Percentiles rank a stretch among this genome's conserved stretches.
Conservation (phyloP, 495 filamentous ascomycete genomes). For the Aspergillus taichungensis region DNA sequence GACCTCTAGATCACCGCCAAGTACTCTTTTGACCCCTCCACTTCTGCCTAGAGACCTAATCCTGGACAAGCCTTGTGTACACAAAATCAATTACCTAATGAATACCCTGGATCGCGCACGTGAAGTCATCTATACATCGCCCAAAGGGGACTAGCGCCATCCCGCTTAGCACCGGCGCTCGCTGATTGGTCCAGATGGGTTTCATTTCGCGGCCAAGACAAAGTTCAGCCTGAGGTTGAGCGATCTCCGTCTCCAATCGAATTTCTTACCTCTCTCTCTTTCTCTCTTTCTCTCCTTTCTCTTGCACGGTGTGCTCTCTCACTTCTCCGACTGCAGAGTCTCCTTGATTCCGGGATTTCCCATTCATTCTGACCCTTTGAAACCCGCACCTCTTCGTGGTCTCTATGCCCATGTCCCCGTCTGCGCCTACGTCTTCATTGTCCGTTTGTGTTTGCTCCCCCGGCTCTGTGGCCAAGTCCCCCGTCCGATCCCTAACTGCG, state of each 20-base stretch:
- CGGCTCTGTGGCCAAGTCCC: slow-evolving; percentile 20
- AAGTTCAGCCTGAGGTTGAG: not conserved
- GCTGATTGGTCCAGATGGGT: slow-evolving; percentile 11
- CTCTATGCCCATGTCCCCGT: slow-evolving; percentile 33
- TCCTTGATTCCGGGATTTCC: not conserved
- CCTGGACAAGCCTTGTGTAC: no score
- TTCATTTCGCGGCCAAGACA: slow-evolving; percentile 1
- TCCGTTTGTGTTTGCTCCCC: slow-evolving; percentile 25
- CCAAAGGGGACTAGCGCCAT: slow-evolving; percentile 5
- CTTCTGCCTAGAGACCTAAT: no score
- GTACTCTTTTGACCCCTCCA: no score
- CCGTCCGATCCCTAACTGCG: slow-evolving; percentile 8
- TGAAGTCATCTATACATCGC: slow-evolving; percentile 1
- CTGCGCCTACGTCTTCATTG: slow-evolving; percentile 25
- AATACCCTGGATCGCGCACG: slow-evolving; percentile 1
- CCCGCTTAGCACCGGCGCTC: slow-evolving; percentile 12
- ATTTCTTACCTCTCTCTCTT: not conserved
- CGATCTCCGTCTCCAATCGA: not conserved
- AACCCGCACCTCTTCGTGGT: slow-evolving; percentile 2
- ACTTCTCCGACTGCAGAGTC: not conserved
- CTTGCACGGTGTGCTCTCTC: not conserved
- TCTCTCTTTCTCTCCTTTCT: not conserved
- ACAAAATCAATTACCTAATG: not conserved
- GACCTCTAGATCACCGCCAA: no score
- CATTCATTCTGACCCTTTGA: not conserved